A percentile compares a stretch with the other conserved stretches of the same genome.
Evolutionary conservation across 805 yeast species (phyloP).

Genomic region (Ogataea ramenticola): DNA sequence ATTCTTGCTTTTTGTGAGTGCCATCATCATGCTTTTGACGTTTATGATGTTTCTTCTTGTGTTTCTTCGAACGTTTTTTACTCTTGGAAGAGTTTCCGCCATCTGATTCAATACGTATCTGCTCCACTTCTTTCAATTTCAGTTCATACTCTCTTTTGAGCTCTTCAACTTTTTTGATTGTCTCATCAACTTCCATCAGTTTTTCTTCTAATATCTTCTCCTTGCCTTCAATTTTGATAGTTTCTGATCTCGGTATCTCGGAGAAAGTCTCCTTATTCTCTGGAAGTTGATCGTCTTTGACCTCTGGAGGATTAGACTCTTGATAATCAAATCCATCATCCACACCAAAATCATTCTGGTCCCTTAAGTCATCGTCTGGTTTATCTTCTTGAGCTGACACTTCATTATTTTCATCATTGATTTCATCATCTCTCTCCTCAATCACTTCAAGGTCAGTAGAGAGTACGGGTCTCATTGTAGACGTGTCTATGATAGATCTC

Average conservation of each 20-base stretch:
- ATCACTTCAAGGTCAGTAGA: background rate
- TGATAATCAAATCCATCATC: background rate
- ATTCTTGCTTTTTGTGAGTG: conserved; percentile 1
- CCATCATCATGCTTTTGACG: conserved; percentile 3
- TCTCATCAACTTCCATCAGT: background rate
- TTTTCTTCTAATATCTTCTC: background rate
- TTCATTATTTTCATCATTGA: background rate
- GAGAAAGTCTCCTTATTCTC: no score
- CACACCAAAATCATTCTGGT: background rate
- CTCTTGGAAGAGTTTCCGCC: background rate
- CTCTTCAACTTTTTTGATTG: background rate
- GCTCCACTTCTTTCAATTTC: background rate
- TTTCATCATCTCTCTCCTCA: background rate
- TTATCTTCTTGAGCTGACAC: no score
- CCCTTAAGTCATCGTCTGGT: no score
- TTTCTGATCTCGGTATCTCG: background rate
- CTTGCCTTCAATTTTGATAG: background rate
- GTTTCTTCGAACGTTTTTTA: background rate
- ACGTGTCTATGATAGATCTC: background rate
- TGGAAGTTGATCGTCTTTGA: no score
- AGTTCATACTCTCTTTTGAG: background rate
- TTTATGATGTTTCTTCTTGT: background rate
- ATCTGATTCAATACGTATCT: background rate
- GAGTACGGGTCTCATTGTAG: background rate
- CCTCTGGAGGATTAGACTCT: background rate